Conservation (phyloP, 2,329 filamentous ascomycete species). For the Fusarium drepaniforme region DNA sequence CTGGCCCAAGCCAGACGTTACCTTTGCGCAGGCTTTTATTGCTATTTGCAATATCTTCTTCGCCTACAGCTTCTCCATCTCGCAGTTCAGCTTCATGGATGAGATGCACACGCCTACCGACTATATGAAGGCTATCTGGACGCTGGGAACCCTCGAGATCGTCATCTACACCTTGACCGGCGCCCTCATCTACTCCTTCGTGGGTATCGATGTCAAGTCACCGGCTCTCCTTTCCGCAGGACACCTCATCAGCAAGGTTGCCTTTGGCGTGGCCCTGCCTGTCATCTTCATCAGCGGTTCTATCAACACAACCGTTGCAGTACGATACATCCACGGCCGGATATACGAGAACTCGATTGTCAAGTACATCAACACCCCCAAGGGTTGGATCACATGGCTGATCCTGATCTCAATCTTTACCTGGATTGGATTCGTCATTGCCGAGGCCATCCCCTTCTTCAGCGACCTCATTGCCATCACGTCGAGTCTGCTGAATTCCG, state of each 20-base stretch:
- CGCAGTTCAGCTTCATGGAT: slow-evolving; percentile 60
- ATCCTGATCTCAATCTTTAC: slow-evolving; percentile 68
- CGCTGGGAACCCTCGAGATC: slow-evolving; percentile 71
- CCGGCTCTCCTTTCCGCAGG: slow-evolving; percentile 75
- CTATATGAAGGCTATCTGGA: slow-evolving; percentile 62
- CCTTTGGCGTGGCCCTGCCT: slow-evolving; percentile 65
- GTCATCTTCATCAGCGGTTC: slow-evolving; percentile 78
- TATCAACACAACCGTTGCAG: slow-evolving; percentile 63
- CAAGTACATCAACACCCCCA: slow-evolving; percentile 39
- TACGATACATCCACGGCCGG: slow-evolving; percentile 52
- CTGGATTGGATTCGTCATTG: slow-evolving; percentile 57
- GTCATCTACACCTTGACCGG: slow-evolving; percentile 73
- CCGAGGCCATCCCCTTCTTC: slow-evolving; percentile 80
- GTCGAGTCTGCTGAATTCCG: slow-evolving; percentile 60
- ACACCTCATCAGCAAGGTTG: slow-evolving; percentile 56
- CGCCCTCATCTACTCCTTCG: slow-evolving; percentile 74
- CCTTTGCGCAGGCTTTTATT: slow-evolving; percentile 65
- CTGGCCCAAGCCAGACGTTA: slow-evolving; percentile 54
- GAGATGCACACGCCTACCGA: slow-evolving; percentile 58
- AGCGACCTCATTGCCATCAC: slow-evolving; percentile 69
- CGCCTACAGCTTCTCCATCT: slow-evolving; percentile 67
- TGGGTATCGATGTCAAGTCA: slow-evolving; percentile 68
- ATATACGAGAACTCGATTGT: slow-evolving; percentile 36
- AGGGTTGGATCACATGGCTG: slow-evolving; percentile 65
- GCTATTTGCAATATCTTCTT: slow-evolving; percentile 76